These are phyloP conservation scores for Glycine tomentella DNA, from an alignment of 306 rosid species.

Conservation along the genomic window DNA sequence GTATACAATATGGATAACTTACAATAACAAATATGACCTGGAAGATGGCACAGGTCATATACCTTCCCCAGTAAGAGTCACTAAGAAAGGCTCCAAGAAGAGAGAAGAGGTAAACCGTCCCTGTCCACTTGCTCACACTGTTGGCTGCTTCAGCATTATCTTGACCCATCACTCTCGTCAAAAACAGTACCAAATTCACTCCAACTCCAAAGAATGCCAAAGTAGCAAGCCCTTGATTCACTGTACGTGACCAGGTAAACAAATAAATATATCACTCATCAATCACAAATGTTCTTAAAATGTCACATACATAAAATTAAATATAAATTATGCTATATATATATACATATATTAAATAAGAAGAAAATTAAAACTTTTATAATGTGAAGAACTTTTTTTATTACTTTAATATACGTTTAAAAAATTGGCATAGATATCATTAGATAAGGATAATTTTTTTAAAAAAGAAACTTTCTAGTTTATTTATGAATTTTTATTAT, in stretches of 20 bases:
- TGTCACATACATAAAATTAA: too few relatives aligned
- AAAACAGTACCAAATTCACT: slow-evolving; percentile 75
- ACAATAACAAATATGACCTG: slow-evolving; percentile 67
- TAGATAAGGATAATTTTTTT: too few relatives aligned
- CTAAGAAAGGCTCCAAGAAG: slow-evolving; percentile 89
- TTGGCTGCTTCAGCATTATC: slow-evolving; percentile 86
- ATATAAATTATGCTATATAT: too few relatives aligned
- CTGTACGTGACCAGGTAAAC: slow-evolving; percentile 26
- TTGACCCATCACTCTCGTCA: slow-evolving; percentile 76
- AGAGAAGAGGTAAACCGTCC: slow-evolving; percentile 80
- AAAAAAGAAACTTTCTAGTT: too few relatives aligned
- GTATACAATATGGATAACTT: slow-evolving; percentile 34
- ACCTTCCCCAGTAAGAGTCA: slow-evolving; percentile 83
- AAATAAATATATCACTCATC: neutral
- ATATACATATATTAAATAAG: too few relatives aligned
- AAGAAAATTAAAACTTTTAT: too few relatives aligned
- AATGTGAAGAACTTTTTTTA: too few relatives aligned
- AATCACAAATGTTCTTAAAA: neutral
- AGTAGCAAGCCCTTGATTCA: slow-evolving; percentile 89
- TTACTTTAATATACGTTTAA: too few relatives aligned
- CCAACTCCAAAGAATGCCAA: slow-evolving; percentile 87
- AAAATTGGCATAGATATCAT: too few relatives aligned
- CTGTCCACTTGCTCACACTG: slow-evolving; percentile 85
- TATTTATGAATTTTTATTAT: too few relatives aligned
- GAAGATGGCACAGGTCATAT: slow-evolving; percentile 46